Evolutionary conservation across 305 asterid genomes (phyloP).

Genomic region (Rubia tinctorum): DNA sequence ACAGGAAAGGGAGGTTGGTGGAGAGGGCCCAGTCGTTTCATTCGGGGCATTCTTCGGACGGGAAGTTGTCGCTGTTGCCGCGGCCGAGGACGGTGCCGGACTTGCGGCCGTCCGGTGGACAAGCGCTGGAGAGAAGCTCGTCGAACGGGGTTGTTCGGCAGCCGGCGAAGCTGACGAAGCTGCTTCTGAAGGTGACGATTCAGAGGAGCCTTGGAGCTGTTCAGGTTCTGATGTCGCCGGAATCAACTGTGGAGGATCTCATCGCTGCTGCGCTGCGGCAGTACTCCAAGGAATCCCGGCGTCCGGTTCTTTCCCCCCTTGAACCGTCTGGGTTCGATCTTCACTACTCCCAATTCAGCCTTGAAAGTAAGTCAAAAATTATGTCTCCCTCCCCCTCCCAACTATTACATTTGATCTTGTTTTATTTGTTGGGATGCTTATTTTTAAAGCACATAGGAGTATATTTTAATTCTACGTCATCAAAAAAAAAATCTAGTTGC

Average conservation of each 20-base stretch:
- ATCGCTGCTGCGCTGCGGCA: conserved; percentile 61
- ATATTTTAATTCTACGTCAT: too few relatives aligned
- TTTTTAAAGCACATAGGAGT: too few relatives aligned
- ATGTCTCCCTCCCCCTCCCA: too few relatives aligned
- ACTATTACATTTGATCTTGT: too few relatives aligned
- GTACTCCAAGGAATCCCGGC: conserved; percentile 69
- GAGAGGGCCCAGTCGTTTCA: conserved; percentile 35
- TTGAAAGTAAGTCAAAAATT: conserved; percentile 51
- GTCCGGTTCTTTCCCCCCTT: conserved; percentile 39
- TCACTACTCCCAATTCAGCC: conserved; percentile 89
- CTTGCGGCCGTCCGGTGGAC: conserved; percentile 22
- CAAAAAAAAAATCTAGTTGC: too few relatives aligned
- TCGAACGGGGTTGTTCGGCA: conserved; percentile 17
- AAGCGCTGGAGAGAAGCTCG: neutral
- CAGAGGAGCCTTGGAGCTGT: conserved; percentile 79
- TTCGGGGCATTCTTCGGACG: conserved; percentile 18
- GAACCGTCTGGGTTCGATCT: conserved; percentile 53
- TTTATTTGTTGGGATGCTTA: too few relatives aligned
- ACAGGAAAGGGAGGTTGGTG: conserved; percentile 23
- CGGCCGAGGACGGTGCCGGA: conserved; percentile 47
- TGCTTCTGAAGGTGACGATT: conserved; percentile 69
- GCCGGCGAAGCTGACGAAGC: conserved; percentile 36
- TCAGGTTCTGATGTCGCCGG: conserved; percentile 59
- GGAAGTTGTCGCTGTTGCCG: conserved; percentile 13
- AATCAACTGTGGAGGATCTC: conserved; percentile 67